A percentile compares a stretch with the other conserved stretches of the same genome.
phyloP scores from a whole-genome alignment of 2,329 filamentous ascomycete species.

The Penicillium concentricum region DNA sequence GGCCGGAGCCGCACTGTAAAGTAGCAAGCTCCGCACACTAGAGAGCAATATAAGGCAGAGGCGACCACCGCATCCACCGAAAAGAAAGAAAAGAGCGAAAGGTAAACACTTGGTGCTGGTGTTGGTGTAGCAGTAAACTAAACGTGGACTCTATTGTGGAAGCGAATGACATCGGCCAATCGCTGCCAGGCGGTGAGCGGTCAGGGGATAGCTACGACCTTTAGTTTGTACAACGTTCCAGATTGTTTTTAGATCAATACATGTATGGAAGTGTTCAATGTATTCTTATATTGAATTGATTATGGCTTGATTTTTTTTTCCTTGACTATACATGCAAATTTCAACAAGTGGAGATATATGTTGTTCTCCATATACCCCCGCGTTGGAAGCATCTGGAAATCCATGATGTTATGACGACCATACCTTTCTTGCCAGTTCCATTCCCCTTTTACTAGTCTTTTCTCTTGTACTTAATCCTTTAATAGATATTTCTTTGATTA shows the following conservation, averaged over 20 bases:
- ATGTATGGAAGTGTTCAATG: not conserved
- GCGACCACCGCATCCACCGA: slow-evolving; percentile 36
- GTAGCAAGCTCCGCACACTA: slow-evolving; percentile 41
- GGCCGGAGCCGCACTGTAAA: slow-evolving; percentile 45
- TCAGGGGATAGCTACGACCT: slow-evolving; percentile 19
- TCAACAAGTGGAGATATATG: slow-evolving; percentile 6
- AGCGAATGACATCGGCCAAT: slow-evolving; percentile 37
- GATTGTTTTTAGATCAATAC: not conserved
- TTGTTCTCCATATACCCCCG: slow-evolving; percentile 11
- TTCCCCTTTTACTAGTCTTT: not conserved
- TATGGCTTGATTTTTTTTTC: not conserved
- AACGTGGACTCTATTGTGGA: slow-evolving; percentile 43
- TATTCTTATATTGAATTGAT: not conserved
- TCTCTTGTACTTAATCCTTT: not conserved
- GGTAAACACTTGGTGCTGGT: slow-evolving; percentile 20
- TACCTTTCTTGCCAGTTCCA: not conserved
- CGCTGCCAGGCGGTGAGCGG: slow-evolving; percentile 31
- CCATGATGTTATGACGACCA: slow-evolving; percentile 9
- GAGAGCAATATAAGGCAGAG: slow-evolving; percentile 27
- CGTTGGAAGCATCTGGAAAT: slow-evolving; percentile 27
- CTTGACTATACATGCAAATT: not conserved
- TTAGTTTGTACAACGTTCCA: not conserved
- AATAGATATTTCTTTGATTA: not conserved
- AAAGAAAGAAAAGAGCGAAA: slow-evolving; percentile 24
- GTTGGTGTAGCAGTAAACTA: slow-evolving; percentile 32